A percentile compares a stretch with the other conserved stretches of the same genome.
Conservation (phyloP, 495 filamentous ascomycete species). For the Jackrogersella minutella region DNA sequence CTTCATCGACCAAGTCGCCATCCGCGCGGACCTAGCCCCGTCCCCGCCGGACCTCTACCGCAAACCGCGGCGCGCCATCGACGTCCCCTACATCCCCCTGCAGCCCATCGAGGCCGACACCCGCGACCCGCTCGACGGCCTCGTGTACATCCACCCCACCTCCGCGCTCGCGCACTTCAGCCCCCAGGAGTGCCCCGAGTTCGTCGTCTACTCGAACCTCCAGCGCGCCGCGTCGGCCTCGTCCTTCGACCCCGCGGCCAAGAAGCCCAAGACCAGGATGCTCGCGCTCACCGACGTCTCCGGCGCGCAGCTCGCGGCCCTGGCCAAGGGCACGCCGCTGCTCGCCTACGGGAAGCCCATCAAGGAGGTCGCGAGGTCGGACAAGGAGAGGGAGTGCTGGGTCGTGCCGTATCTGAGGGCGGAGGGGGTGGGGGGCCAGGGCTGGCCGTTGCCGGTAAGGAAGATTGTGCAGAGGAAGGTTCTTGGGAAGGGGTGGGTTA, state of each 20-base stretch:
- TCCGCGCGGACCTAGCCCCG: slow-evolving; percentile 85
- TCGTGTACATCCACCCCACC: slow-evolving; percentile 85
- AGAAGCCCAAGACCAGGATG: slow-evolving; percentile 84
- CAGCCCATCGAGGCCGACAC: slow-evolving; percentile 64
- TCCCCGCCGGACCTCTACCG: slow-evolving; percentile 72
- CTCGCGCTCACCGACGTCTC: slow-evolving; percentile 82
- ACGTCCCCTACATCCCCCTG: slow-evolving; percentile 90
- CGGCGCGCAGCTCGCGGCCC: slow-evolving; percentile 74
- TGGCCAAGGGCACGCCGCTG: slow-evolving; percentile 87
- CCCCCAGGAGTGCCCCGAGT: slow-evolving; percentile 77
- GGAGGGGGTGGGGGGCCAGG: slow-evolving; percentile 65
- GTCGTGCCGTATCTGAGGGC: slow-evolving; percentile 79
- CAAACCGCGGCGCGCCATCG: slow-evolving; percentile 80
- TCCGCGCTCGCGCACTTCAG: slow-evolving; percentile 77
- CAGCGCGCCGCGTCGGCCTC: slow-evolving; percentile 64
- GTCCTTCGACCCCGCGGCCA: slow-evolving; percentile 53
- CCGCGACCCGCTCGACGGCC: slow-evolving; percentile 54
- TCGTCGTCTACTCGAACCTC: slow-evolving; percentile 86
- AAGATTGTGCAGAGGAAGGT: slow-evolving; percentile 84
- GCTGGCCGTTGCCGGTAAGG: slow-evolving; percentile 84
- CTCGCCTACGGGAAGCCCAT: slow-evolving; percentile 89
- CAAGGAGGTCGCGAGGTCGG: slow-evolving; percentile 68
- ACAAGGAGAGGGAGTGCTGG: slow-evolving; percentile 74
- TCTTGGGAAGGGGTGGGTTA: slow-evolving; percentile 75
- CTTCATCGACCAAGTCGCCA: slow-evolving; percentile 95